A percentile compares a stretch with the other conserved stretches of the same genome.
phyloP scores from a whole-genome alignment of 148 eudicot genomes.

The Camellia lanceoleosa region DNA sequence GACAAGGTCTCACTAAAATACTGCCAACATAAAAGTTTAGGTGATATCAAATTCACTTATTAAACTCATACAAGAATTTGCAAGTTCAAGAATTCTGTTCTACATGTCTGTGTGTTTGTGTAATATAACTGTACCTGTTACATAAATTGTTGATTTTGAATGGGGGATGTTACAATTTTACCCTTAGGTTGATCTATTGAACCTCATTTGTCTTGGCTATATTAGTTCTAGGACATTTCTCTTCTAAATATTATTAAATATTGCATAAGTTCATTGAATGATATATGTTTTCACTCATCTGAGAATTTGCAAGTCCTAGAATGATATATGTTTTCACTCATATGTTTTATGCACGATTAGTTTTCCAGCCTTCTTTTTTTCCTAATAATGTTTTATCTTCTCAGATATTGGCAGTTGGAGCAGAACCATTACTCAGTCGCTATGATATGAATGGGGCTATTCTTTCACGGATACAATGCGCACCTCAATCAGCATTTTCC shows the following conservation, averaged over 20 bases:
- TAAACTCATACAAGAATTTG: neutral
- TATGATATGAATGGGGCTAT: conserved; percentile 75
- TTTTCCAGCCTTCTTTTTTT: neutral
- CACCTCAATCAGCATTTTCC: conserved; percentile 86
- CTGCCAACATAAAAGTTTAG: neutral
- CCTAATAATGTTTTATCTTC: neutral
- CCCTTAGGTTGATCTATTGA: no score
- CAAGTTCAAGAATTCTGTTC: neutral
- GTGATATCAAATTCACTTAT: neutral
- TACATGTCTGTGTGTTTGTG: neutral
- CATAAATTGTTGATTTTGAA: no score
- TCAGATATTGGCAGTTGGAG: conserved; percentile 93
- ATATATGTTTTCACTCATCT: no score
- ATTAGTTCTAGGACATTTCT: no score
- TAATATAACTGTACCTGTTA: no score
- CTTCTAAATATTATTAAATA: no score
- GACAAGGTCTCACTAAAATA: no score
- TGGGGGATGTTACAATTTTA: no score
- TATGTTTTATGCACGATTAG: neutral
- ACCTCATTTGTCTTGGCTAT: no score
- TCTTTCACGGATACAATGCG: conserved; percentile 81
- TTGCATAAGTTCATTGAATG: no score
- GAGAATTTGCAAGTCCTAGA: no score
- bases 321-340: no score
- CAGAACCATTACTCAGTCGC: conserved; percentile 76